Percentiles rank a stretch among this genome's conserved stretches.
phyloP scores from a whole-genome alignment of 805 yeast genomes.

The Wickerhamomyces strasburgensis region DNA sequence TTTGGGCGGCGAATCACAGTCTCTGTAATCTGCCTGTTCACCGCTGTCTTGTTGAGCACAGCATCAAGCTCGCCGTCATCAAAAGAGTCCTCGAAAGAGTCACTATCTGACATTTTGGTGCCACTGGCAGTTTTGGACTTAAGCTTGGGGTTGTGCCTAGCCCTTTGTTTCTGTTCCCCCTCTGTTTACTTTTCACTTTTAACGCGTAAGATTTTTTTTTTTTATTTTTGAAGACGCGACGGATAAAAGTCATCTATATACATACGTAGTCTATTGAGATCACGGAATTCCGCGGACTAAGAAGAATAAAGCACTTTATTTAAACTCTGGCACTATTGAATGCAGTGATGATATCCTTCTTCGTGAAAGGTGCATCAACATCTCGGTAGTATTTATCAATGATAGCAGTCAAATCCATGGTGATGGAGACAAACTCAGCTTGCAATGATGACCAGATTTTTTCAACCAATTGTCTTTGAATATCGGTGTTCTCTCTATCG shows the following conservation, averaged over 20 bases:
- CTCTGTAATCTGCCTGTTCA: conserved; percentile 29
- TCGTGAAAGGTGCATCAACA: conserved; percentile 44
- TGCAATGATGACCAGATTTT: conserved; percentile 70
- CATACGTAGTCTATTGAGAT: too few species aligned
- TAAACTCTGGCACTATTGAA: conserved; percentile 37
- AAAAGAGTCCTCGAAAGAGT: conserved; percentile 27
- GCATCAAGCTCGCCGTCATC: conserved; percentile 24
- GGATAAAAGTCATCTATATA: too few species aligned
- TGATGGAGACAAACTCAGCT: conserved; percentile 52
- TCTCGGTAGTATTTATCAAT: conserved; percentile 50
- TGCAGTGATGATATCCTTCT: conserved; percentile 52
- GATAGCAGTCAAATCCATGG: conserved; percentile 49
- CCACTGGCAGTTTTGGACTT: too few species aligned
- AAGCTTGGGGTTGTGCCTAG: too few species aligned
- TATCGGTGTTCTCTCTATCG: conserved; percentile 27
- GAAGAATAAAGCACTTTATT: too few species aligned
- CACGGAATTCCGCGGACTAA: too few species aligned
- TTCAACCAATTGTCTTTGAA: conserved; percentile 51
- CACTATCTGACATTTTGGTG: conserved; percentile 4
- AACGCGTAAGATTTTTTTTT: too few species aligned
- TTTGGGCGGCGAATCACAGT: conserved; percentile 25
- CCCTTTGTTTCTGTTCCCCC: too few species aligned
- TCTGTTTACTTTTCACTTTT: too few species aligned
- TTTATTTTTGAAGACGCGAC: too few species aligned
- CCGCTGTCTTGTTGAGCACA: conserved; percentile 25